Percentiles rank a stretch among this genome's conserved stretches.
These are phyloP conservation scores for Bremia lactucae DNA, from an alignment of 352 stramenopile species.

Conservation along the genomic window DNA sequence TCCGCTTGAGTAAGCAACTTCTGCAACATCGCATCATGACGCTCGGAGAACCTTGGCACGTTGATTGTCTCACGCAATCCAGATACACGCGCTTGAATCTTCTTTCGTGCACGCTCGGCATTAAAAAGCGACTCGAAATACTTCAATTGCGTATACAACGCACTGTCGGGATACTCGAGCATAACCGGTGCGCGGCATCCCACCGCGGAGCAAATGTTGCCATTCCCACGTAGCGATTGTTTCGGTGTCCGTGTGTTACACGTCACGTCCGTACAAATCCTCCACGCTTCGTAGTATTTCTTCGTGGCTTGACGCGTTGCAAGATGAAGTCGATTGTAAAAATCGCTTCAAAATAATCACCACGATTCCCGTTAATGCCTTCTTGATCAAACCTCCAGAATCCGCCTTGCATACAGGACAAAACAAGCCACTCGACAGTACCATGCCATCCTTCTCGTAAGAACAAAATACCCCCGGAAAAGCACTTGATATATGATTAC, in stretches of 20 bases:
- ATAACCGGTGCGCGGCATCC: conserved; percentile 88
- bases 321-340: conserved; percentile 75
- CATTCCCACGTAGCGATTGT: conserved; percentile 87
- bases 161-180: conserved; percentile 84
- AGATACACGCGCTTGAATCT: no score
- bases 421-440: conserved; percentile 44
- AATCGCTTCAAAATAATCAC: conserved; percentile 59
- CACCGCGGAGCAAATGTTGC: conserved; percentile 86
- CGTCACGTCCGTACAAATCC: conserved; percentile 91
- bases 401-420: conserved; percentile 66
- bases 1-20: no score
- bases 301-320: conserved; percentile 69
- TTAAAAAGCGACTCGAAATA: conserved; percentile 96
- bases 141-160: conserved; percentile 94
- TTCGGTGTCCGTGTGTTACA: conserved; percentile 93
- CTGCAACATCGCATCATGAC: no score
- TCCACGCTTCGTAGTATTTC: conserved; percentile 85
- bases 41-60: no score
- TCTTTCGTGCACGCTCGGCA: conserved; percentile 81
- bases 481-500: conserved; percentile 39
- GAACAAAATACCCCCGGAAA: conserved; percentile 71
- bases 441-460: conserved; percentile 18
- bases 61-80: no score
- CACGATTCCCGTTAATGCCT: conserved; percentile 59
- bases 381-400: conserved; percentile 79